These are phyloP conservation scores for Lachancea thermotolerans DNA, from an alignment of 805 yeast genomes.

Conservation along the genomic window DNA sequence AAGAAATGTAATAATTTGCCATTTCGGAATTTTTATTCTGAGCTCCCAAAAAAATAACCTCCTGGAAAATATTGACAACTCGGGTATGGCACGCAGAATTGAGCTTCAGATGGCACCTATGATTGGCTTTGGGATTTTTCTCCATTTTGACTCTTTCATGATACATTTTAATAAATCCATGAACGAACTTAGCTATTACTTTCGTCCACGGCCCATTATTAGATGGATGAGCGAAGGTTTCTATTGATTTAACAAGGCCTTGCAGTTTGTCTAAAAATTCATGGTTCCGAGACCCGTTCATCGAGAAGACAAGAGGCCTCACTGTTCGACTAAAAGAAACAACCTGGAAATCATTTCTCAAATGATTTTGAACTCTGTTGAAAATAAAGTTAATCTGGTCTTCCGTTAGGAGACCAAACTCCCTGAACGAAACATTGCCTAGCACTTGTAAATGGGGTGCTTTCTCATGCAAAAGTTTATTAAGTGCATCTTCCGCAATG, in stretches of 20 bases:
- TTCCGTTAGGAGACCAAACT: constrained; percentile 57
- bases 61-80: constrained; percentile 40
- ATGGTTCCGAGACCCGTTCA: constrained; percentile 44
- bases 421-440: constrained; percentile 34
- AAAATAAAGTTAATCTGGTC: constrained; percentile 56
- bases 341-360: constrained; percentile 33
- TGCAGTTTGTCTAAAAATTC: constrained; percentile 45
- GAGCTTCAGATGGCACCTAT: constrained; percentile 20
- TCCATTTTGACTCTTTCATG: constrained; percentile 54
- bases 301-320: constrained; percentile 44
- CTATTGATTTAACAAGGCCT: constrained; percentile 58
- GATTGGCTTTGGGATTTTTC: constrained; percentile 28
- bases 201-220: constrained; percentile 86
- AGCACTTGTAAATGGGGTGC: constrained; percentile 26
- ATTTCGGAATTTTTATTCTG: constrained; percentile 61
- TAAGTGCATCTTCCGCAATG: constrained; percentile 44
- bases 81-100: constrained; percentile 31
- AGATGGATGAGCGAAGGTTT: constrained; percentile 86
- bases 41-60: constrained; percentile 56
- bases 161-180: constrained; percentile 50
- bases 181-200: constrained; percentile 58
- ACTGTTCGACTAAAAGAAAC: constrained; percentile 46
- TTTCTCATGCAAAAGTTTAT: constrained; percentile 17
- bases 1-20: constrained; percentile 50
- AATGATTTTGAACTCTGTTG: constrained; percentile 43